Percentiles rank a stretch among this genome's conserved stretches.
Evolutionary conservation across 2,329 filamentous ascomycete genomes (phyloP).

Genomic region (Lachnellula suecica): DNA sequence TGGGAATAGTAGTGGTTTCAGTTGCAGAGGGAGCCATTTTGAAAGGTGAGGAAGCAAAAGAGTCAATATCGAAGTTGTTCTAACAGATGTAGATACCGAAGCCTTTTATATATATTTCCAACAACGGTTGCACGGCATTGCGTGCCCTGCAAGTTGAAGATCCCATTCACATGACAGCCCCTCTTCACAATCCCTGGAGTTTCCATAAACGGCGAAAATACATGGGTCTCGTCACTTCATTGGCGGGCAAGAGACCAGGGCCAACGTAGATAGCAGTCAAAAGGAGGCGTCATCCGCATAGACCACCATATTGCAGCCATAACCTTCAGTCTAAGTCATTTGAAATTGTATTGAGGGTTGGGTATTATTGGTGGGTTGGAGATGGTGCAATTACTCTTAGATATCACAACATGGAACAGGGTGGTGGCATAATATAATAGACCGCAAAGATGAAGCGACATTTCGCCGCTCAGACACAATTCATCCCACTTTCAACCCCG

Average conservation of each 20-base stretch:
- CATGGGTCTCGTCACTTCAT: background rate
- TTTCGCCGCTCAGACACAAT: too few species aligned
- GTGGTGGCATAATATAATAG: background rate
- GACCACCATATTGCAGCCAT: background rate
- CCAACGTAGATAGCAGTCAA: background rate
- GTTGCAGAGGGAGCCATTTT: constrained; percentile 32
- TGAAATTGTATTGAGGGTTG: too few species aligned
- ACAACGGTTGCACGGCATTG: background rate
- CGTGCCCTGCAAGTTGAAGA: background rate
- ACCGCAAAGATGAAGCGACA: too few species aligned
- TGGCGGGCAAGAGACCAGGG: constrained; percentile 5
- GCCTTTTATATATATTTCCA: background rate
- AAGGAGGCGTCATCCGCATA: background rate
- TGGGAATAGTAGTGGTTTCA: constrained; percentile 23
- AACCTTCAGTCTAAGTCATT: background rate
- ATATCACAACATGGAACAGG: constrained; percentile 11
- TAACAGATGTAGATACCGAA: background rate
- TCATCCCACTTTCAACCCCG: too few species aligned
- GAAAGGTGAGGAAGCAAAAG: background rate
- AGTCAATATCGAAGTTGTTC: background rate
- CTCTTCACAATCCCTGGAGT: background rate
- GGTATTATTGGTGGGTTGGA: constrained; percentile 6
- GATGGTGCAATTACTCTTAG: constrained; percentile 11
- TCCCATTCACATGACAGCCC: background rate
- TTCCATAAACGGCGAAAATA: background rate